phyloP scores from a whole-genome alignment of 164 flowering plant species.

The Magnolia sinica region DNA sequence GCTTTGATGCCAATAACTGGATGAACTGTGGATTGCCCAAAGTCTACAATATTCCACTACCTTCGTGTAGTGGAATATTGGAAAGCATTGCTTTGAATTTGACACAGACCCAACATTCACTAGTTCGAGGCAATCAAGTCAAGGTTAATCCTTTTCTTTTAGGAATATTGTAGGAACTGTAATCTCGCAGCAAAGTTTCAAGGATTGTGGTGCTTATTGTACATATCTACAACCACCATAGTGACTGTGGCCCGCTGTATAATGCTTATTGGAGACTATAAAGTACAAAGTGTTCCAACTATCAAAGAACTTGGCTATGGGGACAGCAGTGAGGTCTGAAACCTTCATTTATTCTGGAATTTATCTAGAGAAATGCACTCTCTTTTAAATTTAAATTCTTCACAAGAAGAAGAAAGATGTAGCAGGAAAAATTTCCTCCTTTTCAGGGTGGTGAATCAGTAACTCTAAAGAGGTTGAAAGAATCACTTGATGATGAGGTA shows the following conservation, averaged over 20 bases:
- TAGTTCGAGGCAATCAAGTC: slow-evolving; percentile 56
- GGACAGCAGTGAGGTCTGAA: slow-evolving; percentile 48
- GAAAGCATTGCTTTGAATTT: slow-evolving; percentile 78
- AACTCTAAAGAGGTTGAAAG: slow-evolving; percentile 68
- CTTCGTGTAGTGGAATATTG: slow-evolving; percentile 71
- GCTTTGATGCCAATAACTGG: too few relatives aligned
- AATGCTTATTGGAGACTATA: slow-evolving; percentile 39
- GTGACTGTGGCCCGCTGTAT: slow-evolving; percentile 76
- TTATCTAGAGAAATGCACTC: neutral
- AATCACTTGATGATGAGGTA: slow-evolving; percentile 62
- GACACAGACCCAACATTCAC: slow-evolving; percentile 90
- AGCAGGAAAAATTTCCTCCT: slow-evolving; percentile 71
- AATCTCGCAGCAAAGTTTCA: neutral
- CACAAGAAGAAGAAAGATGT: neutral
- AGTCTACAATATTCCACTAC: too few relatives aligned
- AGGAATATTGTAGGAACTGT: slow-evolving; percentile 72
- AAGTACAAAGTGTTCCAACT: slow-evolving; percentile 57
- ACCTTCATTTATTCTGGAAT: neutral
- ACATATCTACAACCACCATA: slow-evolving; percentile 50
- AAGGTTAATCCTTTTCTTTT: slow-evolving; percentile 55
- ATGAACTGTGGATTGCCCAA: too few relatives aligned
- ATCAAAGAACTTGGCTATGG: slow-evolving; percentile 74
- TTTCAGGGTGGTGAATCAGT: slow-evolving; percentile 90
- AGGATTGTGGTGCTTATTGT: neutral
- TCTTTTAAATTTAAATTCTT: neutral